phyloP scores from a whole-genome alignment of 1,284 basidiomycete genomes.

The Sutorius eximius region DNA sequence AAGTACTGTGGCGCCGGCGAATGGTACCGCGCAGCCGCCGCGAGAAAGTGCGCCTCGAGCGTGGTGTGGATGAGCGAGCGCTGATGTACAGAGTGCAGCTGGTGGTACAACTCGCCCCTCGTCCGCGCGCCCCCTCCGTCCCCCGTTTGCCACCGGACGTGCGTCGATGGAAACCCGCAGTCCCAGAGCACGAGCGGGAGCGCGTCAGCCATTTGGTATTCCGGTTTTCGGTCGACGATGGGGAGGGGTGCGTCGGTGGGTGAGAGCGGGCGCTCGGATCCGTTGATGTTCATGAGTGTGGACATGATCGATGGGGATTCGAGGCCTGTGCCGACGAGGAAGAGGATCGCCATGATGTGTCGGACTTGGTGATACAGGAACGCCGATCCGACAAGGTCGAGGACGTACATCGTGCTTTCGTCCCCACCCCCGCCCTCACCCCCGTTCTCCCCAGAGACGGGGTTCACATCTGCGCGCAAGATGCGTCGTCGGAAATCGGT shows the following conservation, averaged over 20 bases:
- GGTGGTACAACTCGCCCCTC: constrained; percentile 48
- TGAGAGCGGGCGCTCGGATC: constrained; percentile 14
- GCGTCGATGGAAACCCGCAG: constrained; percentile 72
- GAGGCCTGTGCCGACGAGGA: constrained; percentile 83
- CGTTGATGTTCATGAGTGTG: constrained; percentile 72
- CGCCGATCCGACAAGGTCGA: constrained; percentile 87
- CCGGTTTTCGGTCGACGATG: constrained; percentile 73
- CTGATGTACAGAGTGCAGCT: constrained; percentile 57
- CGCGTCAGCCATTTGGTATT: constrained; percentile 91
- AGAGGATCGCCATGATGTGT: constrained; percentile 91
- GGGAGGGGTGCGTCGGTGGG: constrained; percentile 40
- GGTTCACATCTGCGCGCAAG: constrained; percentile 60
- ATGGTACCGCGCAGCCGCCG: constrained; percentile 52
- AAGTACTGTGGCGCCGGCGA: constrained; percentile 36
- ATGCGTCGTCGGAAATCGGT: constrained; percentile 73
- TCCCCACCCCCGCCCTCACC: too few species aligned
- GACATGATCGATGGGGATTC: constrained; percentile 76
- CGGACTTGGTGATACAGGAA: constrained; percentile 98
- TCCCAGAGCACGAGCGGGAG: constrained; percentile 93
- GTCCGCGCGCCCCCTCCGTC: constrained; percentile 35
- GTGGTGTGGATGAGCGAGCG: constrained; percentile 59
- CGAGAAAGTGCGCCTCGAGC: constrained; percentile 64
- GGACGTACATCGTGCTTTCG: constrained; percentile 55
- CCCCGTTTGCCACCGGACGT: constrained; percentile 77
- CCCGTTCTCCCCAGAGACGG: constrained; percentile 32